Evolutionary conservation across 2,329 filamentous ascomycete species (phyloP).

Genomic region (Curvularia verruculosa): DNA sequence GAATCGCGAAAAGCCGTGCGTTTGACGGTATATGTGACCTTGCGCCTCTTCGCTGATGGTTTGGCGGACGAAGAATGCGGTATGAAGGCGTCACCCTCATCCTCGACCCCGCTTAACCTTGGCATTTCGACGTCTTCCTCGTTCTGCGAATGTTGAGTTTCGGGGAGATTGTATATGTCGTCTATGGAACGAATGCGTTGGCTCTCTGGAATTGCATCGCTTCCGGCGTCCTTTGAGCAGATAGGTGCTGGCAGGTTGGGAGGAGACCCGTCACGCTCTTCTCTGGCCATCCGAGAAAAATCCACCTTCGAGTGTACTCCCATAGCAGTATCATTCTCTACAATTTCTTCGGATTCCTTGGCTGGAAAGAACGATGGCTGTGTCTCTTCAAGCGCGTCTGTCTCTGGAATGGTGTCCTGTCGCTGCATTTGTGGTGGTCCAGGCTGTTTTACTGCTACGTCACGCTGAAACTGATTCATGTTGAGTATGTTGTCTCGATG

Average conservation of each 20-base stretch:
- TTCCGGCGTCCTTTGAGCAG: slow-evolving; percentile 24
- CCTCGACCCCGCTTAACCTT: slow-evolving; percentile 39
- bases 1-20: slow-evolving; percentile 28
- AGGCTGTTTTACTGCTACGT: not conserved
- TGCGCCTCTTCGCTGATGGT: slow-evolving; percentile 42
- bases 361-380: slow-evolving; percentile 36
- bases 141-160: slow-evolving; percentile 39
- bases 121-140: slow-evolving; percentile 44
- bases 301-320: slow-evolving; percentile 26
- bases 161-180: slow-evolving; percentile 47
- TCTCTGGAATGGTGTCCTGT: slow-evolving; percentile 42
- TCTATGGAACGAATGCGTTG: slow-evolving; percentile 38
- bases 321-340: not conserved
- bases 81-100: slow-evolving; percentile 38
- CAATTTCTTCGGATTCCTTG: not conserved
- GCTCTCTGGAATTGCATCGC: slow-evolving; percentile 14
- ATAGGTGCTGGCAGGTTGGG: slow-evolving; percentile 19
- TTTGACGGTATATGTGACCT: slow-evolving; percentile 32
- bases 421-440: slow-evolving; percentile 25
- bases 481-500: slow-evolving; percentile 3
- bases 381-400: slow-evolving; percentile 43
- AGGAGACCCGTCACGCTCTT: slow-evolving; percentile 43
- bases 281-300: slow-evolving; percentile 45
- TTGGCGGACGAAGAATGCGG: slow-evolving; percentile 30
- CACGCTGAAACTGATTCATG: not conserved